Evolutionary conservation across 2,329 filamentous ascomycete species (phyloP).

Genomic region (Chlorencoelia australis): DNA sequence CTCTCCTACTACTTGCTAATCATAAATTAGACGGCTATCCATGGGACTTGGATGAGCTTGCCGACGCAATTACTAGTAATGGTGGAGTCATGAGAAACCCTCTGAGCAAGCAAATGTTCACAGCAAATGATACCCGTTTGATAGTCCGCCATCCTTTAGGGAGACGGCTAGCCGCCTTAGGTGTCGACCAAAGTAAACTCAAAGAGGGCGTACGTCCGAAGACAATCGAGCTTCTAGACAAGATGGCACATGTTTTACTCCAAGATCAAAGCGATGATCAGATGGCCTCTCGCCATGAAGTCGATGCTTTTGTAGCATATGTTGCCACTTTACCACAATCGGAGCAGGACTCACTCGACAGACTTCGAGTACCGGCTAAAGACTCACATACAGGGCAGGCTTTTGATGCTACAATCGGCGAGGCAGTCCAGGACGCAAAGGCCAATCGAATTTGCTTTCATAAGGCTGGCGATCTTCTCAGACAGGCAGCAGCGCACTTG

Average conservation of each 20-base stretch:
- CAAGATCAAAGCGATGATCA: slow-evolving; percentile 11
- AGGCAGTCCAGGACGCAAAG: too few species aligned
- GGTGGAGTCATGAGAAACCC: too few species aligned
- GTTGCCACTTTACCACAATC: slow-evolving; percentile 7
- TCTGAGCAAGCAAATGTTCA: slow-evolving; percentile 14
- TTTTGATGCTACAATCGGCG: slow-evolving; percentile 10
- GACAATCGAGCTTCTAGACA: slow-evolving; percentile 11
- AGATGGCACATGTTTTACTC: slow-evolving; percentile 8
- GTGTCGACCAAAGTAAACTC: slow-evolving; percentile 11
- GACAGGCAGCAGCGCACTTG: too few species aligned
- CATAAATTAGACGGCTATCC: too few species aligned
- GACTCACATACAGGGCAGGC: slow-evolving; percentile 10
- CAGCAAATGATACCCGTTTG: slow-evolving; percentile 8
- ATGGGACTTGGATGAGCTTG: too few species aligned
- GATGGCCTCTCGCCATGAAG: slow-evolving; percentile 6
- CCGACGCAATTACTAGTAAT: too few species aligned
- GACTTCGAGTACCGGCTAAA: slow-evolving; percentile 9
- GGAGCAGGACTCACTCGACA: slow-evolving; percentile 9
- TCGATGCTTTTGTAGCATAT: slow-evolving; percentile 12
- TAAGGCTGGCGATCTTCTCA: too few species aligned
- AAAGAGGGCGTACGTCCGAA: slow-evolving; percentile 7
- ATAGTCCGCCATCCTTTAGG: slow-evolving; percentile 12
- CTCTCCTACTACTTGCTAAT: too few species aligned
- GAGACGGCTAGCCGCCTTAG: slow-evolving; percentile 7
- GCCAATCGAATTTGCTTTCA: too few species aligned